Percentiles rank a stretch among this genome's conserved stretches.
Evolutionary conservation across 495 filamentous ascomycete species (phyloP).

Genomic region (Penicillium paxilli): DNA sequence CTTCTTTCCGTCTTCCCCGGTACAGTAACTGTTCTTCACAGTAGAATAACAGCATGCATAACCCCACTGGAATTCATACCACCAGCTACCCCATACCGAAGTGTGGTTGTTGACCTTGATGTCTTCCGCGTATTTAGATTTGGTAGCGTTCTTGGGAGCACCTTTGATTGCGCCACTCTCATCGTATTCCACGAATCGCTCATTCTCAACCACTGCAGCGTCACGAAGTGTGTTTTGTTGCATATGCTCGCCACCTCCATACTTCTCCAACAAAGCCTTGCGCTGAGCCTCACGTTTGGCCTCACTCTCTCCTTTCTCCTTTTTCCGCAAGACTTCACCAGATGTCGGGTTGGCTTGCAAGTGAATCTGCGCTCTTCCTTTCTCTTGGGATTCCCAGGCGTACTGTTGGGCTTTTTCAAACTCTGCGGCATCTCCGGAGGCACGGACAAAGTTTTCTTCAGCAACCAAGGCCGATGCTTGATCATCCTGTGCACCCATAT

Average conservation of each 20-base stretch:
- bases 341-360: constrained; percentile 95
- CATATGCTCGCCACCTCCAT: constrained; percentile 72
- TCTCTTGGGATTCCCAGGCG: constrained; percentile 94
- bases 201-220: constrained; percentile 71
- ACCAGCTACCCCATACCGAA: constrained; percentile 96
- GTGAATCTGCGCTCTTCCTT: constrained; percentile 72
- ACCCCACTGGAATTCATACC: constrained; percentile 94
- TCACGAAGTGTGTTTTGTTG: constrained; percentile 62
- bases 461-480: constrained; percentile 84
- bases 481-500: constrained; percentile 79
- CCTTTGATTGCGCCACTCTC: constrained; percentile 87
- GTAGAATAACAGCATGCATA: constrained; percentile 93
- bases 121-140: constrained; percentile 90
- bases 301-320: constrained; percentile 69
- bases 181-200: constrained; percentile 94
- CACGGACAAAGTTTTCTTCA: constrained; percentile 89
- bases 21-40: constrained; percentile 96
- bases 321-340: constrained; percentile 79
- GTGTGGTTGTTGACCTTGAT: constrained; percentile 88
- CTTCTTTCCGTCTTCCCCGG: constrained; percentile 77
- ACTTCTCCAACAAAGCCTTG: constrained; percentile 78
- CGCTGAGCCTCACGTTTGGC: constrained; percentile 64
- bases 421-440: constrained; percentile 90
- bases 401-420: constrained; percentile 88
- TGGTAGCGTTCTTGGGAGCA: constrained; percentile 68